Base-by-base conservation (phyloP, 306 rosid species). In the Quercus berberidifolia region DNA sequence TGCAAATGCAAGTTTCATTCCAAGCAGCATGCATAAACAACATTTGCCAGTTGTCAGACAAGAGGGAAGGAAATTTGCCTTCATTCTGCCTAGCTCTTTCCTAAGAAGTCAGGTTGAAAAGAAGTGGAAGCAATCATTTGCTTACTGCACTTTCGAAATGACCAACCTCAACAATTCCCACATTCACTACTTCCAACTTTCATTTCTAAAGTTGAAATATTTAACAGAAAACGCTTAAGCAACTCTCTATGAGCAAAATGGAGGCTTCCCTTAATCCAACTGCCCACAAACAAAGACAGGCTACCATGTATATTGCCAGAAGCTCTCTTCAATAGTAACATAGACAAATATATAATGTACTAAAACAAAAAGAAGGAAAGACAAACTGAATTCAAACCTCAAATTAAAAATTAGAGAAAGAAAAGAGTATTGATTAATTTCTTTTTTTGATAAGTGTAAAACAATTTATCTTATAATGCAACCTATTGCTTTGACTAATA, bases 21-120 rank as follows among this genome's bases (percentile, higher is more conserved):
- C 28, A 49, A 12, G 38, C 20, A 73, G 64, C 65, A 71, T 13
- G 43, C 13, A 13, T 10, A 17, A 71, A 35, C n/a, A 57, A 23
- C 69, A 28, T 12, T 21, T 30, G 56, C 7, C 54, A 31, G 49
- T 23, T 51, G 43, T 46, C 51, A 76, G 55, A 67, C 15, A 67
- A 67, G 9, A 33, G 43, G 13, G 31, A n/a, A 13, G 43, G 20
- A 7, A 59, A 65, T 41, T 43, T n/a, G 13, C 28, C 69, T 28
- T 35, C 62, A 52, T 77, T 67, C 75, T 67, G 26, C 72, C 58
- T 26, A 69, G 74, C 67, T 65, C 65, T 31, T 77, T 63, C 73
- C 56, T 20, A 21, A 25, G n/a, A 57, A n/a, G 9, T 25, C 35
- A 49, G 49, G 26, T 64, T 31, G n/a, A 64, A 31, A 15, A 67